Evolutionary conservation across 108 stramenopile species (phyloP).

Genomic region (Parietichytrium sp.): DNA sequence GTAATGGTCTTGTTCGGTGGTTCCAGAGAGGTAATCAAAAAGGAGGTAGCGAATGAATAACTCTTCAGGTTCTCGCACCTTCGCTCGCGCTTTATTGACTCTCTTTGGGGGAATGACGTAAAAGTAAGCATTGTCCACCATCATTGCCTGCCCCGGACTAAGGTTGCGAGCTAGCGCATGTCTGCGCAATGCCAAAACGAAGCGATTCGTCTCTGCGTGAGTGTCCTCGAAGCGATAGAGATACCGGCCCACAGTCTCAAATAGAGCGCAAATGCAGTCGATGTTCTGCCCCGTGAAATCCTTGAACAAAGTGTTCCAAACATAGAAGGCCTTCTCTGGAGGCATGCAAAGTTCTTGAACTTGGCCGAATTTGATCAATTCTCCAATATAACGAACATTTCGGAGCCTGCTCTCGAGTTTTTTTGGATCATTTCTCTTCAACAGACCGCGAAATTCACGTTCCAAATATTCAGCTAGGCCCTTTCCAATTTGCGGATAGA

Average conservation of each 20-base stretch:
- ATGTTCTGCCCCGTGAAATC: constrained; percentile 11
- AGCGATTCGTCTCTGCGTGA: neutral
- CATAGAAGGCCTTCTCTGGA: constrained; percentile 34
- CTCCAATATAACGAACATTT: constrained; percentile 32
- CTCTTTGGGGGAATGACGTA: constrained; percentile 4
- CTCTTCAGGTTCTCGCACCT: neutral
- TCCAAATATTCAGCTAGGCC: neutral
- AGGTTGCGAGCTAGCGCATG: too few species aligned
- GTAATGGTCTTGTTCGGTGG: neutral
- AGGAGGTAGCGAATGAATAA: neutral
- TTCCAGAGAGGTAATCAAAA: neutral
- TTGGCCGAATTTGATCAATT: constrained; percentile 25
- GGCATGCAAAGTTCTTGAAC: constrained; percentile 1
- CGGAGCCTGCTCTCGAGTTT: neutral
- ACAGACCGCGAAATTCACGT: neutral
- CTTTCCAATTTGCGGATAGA: constrained; percentile 21
- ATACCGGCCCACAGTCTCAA: constrained; percentile 13
- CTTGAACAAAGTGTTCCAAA: neutral
- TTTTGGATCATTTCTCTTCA: neutral
- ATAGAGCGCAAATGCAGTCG: neutral
- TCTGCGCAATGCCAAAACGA: neutral
- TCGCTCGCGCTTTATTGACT: neutral
- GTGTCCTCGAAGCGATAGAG: neutral
- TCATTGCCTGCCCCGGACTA: neutral
- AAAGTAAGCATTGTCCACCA: neutral